phyloP scores from a whole-genome alignment of 768 basidiomycete genomes.

The Lactifluus volemus region DNA sequence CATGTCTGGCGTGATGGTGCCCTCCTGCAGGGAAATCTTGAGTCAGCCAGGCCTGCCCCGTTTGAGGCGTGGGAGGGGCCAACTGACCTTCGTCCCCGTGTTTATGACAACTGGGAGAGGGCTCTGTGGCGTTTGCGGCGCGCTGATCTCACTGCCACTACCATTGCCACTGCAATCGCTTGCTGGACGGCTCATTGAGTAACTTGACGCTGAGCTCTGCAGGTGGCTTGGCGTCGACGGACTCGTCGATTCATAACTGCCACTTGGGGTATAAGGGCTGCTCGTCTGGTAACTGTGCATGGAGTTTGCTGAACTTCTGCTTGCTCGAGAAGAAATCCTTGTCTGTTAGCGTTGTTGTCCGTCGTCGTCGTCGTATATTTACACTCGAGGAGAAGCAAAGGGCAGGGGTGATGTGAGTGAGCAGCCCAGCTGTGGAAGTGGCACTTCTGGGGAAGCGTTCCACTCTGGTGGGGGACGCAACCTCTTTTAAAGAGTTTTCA shows the following conservation, averaged over 20 bases:
- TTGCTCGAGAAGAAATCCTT: not conserved
- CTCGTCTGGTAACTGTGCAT: not conserved
- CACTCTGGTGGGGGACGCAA: not conserved
- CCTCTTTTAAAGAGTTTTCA: not conserved
- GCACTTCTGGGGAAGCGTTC: not conserved
- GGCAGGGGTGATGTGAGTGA: not conserved
- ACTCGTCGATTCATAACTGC: not conserved
- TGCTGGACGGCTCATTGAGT: not conserved
- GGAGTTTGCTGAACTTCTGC: not conserved
- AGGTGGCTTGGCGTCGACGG: not conserved
- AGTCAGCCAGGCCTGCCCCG: not conserved
- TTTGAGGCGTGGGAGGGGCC: not conserved
- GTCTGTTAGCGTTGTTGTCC: not conserved
- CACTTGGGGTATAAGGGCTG: not conserved
- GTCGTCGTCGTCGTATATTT: not conserved
- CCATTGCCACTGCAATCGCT: not conserved
- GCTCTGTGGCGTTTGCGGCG: not conserved
- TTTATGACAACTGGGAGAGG: not conserved
- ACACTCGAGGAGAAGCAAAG: not conserved
- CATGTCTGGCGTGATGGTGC: not conserved
- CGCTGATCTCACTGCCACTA: not conserved
- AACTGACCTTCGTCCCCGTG: not conserved
- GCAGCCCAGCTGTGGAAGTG: not conserved
- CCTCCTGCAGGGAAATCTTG: not conserved
- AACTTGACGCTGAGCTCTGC: not conserved